Percentiles rank a stretch among this genome's conserved stretches.
These are phyloP conservation scores for Lavandula angustifolia DNA, from an alignment of 257 asterid species.

Conservation along the genomic window DNA sequence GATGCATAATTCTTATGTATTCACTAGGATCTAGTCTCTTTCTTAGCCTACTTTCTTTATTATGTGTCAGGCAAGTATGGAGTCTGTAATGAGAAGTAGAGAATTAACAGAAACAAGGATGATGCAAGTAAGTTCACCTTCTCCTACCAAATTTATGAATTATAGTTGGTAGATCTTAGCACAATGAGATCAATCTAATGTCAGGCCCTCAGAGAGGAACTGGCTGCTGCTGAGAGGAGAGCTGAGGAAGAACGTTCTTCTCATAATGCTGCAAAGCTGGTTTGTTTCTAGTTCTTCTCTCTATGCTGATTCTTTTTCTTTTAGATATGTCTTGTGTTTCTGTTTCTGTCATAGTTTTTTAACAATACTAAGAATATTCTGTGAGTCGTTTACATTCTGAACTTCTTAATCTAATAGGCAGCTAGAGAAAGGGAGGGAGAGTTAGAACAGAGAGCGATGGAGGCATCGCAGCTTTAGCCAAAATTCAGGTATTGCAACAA, in stretches of 20 bases:
- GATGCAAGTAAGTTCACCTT: slow-evolving; percentile 81
- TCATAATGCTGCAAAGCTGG: slow-evolving; percentile 88
- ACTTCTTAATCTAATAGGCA: slow-evolving; percentile 56
- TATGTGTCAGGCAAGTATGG: slow-evolving; percentile 75
- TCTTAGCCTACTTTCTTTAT: slow-evolving; percentile 23
- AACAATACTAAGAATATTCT: slow-evolving; percentile 25
- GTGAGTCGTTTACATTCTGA: slow-evolving; percentile 34
- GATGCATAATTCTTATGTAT: slow-evolving; percentile 21
- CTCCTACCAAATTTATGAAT: slow-evolving; percentile 18
- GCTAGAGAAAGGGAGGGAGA: slow-evolving; percentile 99
- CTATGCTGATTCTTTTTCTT: too few species aligned
- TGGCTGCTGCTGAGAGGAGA: slow-evolving; percentile 89
- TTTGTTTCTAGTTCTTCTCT: slow-evolving; percentile 34
- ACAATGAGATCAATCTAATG: slow-evolving; percentile 23
- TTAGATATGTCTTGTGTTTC: too few species aligned
- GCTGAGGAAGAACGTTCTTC: slow-evolving; percentile 98
- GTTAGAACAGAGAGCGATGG: slow-evolving; percentile 91
- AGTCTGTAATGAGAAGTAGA: slow-evolving; percentile 87
- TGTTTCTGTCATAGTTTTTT: background rate
- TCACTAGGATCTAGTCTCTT: slow-evolving; percentile 14
- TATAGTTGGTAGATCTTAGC: slow-evolving; percentile 35
- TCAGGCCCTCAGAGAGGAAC: slow-evolving; percentile 95
- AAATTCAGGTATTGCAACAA: slow-evolving; percentile 71
- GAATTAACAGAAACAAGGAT: slow-evolving; percentile 98
- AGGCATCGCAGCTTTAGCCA: slow-evolving; percentile 94